Percentiles rank a stretch among this genome's conserved stretches.
These are phyloP conservation scores for Phaeotremella skinneri DNA, from an alignment of 768 basidiomycete genomes.

Conservation along the genomic window DNA sequence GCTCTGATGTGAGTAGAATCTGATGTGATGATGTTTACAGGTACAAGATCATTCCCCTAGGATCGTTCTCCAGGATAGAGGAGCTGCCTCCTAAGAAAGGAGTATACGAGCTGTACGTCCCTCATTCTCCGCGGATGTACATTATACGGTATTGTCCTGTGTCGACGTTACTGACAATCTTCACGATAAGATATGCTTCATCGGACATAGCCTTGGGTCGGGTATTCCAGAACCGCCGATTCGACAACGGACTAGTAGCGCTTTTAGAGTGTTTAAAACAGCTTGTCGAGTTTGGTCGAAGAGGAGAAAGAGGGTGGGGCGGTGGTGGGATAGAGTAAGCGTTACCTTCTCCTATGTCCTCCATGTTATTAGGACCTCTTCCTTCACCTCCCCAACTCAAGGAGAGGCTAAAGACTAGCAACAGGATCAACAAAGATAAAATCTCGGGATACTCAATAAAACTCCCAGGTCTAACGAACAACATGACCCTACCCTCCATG, in stretches of 20 bases:
- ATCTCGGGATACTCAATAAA: constrained; percentile 95
- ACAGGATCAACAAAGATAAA: constrained; percentile 84
- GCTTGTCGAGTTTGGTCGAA: constrained; percentile 78
- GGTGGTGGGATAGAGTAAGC: constrained; percentile 75
- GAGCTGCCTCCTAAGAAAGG: constrained; percentile 55
- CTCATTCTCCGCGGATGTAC: not conserved
- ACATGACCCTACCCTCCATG: constrained; percentile 30
- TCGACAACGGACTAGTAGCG: constrained; percentile 93
- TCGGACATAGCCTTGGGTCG: constrained; percentile 87
- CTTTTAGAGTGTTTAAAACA: constrained; percentile 93
- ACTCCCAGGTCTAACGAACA: constrained; percentile 69
- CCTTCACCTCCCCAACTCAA: not conserved
- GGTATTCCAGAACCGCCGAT: constrained; percentile 87
- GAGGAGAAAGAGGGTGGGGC: constrained; percentile 70
- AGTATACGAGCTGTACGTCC: constrained; percentile 67
- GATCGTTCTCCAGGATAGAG: constrained; percentile 90
- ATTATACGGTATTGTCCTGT: not conserved
- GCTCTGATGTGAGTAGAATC: not conserved
- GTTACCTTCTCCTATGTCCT: constrained; percentile 1
- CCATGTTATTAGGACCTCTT: constrained; percentile 14
- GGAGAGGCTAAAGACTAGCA: not conserved
- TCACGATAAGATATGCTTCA: constrained; percentile 66
- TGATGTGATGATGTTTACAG: constrained; percentile 53
- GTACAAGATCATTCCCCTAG: constrained; percentile 87
- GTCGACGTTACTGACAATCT: not conserved